Conservation (phyloP, 1,284 basidiomycete genomes). For the Phaffia rhodozyma region DNA sequence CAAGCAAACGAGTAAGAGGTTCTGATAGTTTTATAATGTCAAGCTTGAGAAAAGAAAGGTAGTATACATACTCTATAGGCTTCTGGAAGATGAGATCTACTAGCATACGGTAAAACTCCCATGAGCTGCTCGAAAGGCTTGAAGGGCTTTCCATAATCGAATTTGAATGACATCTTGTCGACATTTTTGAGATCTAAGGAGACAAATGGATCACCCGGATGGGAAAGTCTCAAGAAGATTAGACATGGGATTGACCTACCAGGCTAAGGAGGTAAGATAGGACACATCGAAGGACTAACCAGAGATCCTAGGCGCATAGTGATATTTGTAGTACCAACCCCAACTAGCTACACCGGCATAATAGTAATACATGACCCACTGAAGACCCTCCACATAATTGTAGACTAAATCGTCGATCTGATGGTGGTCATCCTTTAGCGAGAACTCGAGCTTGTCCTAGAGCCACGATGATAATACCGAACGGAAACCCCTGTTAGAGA, state of each 20-base stretch:
- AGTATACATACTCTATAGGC: constrained; percentile 59
- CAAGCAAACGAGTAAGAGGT: not conserved
- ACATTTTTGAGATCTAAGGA: constrained; percentile 60
- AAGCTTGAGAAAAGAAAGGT: not conserved
- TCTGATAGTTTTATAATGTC: not conserved
- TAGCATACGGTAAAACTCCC: constrained; percentile 89
- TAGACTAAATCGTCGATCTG: constrained; percentile 53
- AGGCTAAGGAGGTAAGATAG: not conserved
- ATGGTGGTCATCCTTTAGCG: constrained; percentile 44
- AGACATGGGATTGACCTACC: not conserved
- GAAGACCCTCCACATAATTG: constrained; percentile 84
- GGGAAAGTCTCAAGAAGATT: not conserved
- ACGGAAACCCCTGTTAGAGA: not conserved
- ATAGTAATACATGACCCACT: constrained; percentile 99
- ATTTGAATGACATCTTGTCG: constrained; percentile 68
- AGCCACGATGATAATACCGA: not conserved
- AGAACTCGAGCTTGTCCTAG: constrained; percentile 71
- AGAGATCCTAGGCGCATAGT: constrained; percentile 89
- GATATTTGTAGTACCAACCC: constrained; percentile 99
- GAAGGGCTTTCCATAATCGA: constrained; percentile 81
- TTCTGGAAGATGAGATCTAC: constrained; percentile 70
- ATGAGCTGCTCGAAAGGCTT: constrained; percentile 92
- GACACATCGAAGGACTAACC: constrained; percentile 41
- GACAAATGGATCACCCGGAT: constrained; percentile 14
- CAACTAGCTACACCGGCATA: constrained; percentile 93